phyloP scores from a whole-genome alignment of 306 rosid genomes.

The Casuarina glauca region DNA sequence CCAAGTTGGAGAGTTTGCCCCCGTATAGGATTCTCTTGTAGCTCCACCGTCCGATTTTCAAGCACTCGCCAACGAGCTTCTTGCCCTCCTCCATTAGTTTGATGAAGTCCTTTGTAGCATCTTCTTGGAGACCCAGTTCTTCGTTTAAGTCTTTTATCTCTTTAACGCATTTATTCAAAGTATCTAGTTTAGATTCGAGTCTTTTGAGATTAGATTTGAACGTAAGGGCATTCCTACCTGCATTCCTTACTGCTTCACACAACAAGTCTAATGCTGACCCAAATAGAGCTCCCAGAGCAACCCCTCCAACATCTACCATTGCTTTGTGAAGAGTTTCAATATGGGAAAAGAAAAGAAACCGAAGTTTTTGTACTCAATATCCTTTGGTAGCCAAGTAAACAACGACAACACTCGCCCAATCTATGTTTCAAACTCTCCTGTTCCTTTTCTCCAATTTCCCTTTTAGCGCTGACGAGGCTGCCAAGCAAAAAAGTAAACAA shows the following conservation, averaged over 20 bases:
- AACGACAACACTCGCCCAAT: no score
- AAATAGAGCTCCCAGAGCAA: conserved; percentile 10
- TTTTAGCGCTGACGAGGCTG: no score
- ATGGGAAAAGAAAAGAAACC: no score
- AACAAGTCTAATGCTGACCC: neutral
- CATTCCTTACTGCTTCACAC: neutral
- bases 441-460: no score
- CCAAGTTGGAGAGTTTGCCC: conserved; percentile 15
- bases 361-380: no score
- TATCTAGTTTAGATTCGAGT: neutral
- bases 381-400: no score
- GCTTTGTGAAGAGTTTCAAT: no score
- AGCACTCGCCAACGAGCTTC: conserved; percentile 12
- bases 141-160: conserved; percentile 12
- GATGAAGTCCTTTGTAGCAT: neutral
- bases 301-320: neutral
- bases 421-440: no score
- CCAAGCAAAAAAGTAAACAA: no score
- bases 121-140: neutral
- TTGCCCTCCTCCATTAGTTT: conserved; percentile 4
- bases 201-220: conserved; percentile 16
- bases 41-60: neutral
- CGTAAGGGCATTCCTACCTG: neutral
- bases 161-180: neutral
- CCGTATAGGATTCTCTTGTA: neutral